phyloP scores from a whole-genome alignment of 148 eudicot genomes.

The Rhododendron williamsianum region DNA sequence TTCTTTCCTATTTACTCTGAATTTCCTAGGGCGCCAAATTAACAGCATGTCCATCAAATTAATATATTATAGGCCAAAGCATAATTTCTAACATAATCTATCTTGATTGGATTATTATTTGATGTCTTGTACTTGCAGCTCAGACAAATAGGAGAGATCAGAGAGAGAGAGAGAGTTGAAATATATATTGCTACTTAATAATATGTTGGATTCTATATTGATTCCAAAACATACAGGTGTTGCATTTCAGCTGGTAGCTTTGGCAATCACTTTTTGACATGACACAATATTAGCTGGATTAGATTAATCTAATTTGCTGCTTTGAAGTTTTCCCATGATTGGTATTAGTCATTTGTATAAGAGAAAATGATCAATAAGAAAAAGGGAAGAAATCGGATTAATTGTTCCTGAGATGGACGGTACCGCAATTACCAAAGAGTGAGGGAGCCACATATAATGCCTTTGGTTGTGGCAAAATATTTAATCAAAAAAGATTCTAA shows the following conservation, averaged over 20 bases:
- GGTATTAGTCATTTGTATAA: background rate
- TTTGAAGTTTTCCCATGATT: background rate
- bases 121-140: background rate
- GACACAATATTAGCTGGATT: too few species aligned
- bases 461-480: too few species aligned
- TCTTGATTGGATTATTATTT: background rate
- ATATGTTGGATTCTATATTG: too few species aligned
- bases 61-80: background rate
- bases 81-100: background rate
- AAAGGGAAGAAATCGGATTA: background rate
- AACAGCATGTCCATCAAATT: background rate
- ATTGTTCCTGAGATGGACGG: background rate
- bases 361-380: too few species aligned
- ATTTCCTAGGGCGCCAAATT: background rate
- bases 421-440: background rate
- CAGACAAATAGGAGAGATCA: too few species aligned
- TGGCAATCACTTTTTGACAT: too few species aligned
- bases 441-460: background rate
- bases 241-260: too few species aligned
- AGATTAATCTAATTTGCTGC: too few species aligned
- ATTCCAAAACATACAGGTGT: too few species aligned
- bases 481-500: too few species aligned
- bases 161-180: too few species aligned
- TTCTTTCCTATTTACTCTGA: background rate
- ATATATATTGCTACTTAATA: too few species aligned